Percentiles rank a stretch among this genome's conserved stretches.
Conservation (phyloP, 2,329 filamentous ascomycete genomes). For the Lachnellula suecica region DNA sequence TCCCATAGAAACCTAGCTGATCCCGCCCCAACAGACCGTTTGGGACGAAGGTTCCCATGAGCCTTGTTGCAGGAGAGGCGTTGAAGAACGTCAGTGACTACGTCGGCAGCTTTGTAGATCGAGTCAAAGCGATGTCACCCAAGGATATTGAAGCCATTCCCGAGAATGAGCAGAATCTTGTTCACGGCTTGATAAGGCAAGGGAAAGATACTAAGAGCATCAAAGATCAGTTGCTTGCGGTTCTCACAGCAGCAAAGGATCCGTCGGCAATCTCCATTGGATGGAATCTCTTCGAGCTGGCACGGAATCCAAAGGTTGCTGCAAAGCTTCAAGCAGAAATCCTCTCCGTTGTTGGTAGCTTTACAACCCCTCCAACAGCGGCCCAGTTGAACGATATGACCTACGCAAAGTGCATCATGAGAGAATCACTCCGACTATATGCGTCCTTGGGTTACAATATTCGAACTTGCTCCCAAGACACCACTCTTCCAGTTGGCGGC, state of each 20-base stretch:
- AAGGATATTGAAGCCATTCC: not conserved
- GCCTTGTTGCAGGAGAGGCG: not conserved
- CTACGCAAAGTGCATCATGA: slow-evolving; percentile 2
- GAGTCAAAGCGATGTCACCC: not conserved
- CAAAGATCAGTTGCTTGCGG: not conserved
- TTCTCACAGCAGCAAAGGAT: not conserved
- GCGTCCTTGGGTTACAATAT: slow-evolving; percentile 37
- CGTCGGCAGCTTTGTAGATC: not conserved
- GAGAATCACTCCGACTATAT: not conserved
- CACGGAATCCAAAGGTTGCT: not conserved
- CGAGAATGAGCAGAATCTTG: not conserved
- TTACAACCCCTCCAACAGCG: not conserved
- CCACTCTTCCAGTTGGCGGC: slow-evolving; percentile 28
- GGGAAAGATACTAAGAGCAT: not conserved
- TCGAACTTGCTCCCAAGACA: slow-evolving; percentile 44
- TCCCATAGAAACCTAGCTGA: not conserved
- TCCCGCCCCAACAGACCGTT: not conserved
- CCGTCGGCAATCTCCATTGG: not conserved
- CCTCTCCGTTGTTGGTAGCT: not conserved
- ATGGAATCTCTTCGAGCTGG: not conserved
- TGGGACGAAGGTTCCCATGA: not conserved
- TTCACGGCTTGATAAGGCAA: not conserved
- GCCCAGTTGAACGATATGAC: slow-evolving; percentile 3
- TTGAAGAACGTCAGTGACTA: not conserved
- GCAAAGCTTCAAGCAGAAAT: slow-evolving; percentile 1